Evolutionary conservation across 352 stramenopile genomes (phyloP).

Genomic region (Pythium inflatum): DNA sequence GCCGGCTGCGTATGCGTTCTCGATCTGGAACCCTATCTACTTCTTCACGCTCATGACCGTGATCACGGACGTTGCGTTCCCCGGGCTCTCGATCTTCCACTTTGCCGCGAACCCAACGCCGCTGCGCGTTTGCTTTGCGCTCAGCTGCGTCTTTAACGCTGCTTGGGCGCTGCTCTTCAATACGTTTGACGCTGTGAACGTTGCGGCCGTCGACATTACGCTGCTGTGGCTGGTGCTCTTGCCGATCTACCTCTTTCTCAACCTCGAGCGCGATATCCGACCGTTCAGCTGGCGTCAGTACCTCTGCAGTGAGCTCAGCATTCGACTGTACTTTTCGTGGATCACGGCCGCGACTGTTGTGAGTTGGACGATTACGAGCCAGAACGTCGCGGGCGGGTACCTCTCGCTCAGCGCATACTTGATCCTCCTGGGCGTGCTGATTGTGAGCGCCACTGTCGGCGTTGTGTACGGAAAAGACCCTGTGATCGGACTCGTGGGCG

Average conservation of each 20-base stretch:
- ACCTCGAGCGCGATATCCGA: conserved; percentile 48
- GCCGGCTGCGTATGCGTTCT: conserved; percentile 56
- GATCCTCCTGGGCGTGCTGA: conserved; percentile 45
- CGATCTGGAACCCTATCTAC: conserved; percentile 75
- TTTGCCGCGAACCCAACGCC: conserved; percentile 45
- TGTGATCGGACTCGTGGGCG: conserved; percentile 55
- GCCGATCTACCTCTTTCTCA: conserved; percentile 70
- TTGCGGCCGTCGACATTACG: conserved; percentile 51
- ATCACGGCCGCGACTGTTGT: conserved; percentile 56
- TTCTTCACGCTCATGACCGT: conserved; percentile 52
- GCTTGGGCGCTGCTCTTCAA: conserved; percentile 62
- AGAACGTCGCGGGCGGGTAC: conserved; percentile 42
- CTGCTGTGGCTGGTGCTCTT: conserved; percentile 65
- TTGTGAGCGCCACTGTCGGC: conserved; percentile 46
- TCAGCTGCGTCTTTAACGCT: conserved; percentile 54
- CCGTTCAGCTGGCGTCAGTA: conserved; percentile 60
- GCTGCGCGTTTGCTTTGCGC: conserved; percentile 59
- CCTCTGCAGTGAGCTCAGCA: conserved; percentile 59
- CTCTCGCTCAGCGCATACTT: conserved; percentile 52
- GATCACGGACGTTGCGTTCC: conserved; percentile 60
- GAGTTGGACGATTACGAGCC: conserved; percentile 59
- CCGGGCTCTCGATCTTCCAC: conserved; percentile 53
- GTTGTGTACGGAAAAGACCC: conserved; percentile 59
- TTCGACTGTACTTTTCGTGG: conserved; percentile 72
- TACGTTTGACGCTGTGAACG: conserved; percentile 36